Base-by-base conservation (phyloP, 352 stramenopile genomes). In the Paralagenidium karlingii region DNA sequence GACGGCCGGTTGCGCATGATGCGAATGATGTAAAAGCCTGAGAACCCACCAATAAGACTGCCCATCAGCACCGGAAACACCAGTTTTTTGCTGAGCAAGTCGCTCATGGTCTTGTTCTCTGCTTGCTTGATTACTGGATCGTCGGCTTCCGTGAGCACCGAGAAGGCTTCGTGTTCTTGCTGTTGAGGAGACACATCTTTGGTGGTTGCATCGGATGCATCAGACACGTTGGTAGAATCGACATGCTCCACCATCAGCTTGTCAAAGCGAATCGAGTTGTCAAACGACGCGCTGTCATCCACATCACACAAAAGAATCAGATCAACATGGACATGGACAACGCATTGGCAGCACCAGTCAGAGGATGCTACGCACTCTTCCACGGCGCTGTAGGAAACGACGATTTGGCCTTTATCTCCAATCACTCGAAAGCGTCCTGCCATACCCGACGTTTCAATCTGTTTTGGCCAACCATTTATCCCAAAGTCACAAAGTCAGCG, bases 1-100 rank as follows among this genome's bases (percentile, higher is more conserved):
- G 75, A 80, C 38, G 73, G 64, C 34, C 68, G 66, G 47, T 83
- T 83, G 43, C 67, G 73, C 27, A 86, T 44, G 40, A 86, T 82
- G 18, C 73, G 73, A 40, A 86, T 81, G 18, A 74, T 47, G 25
- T 82, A 68, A 53, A 83, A 86, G 22, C 68, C 77, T 16, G 63
- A 58, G 12, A 86, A 43, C 19, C 73, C 69, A 13, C 73, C 73
- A 33, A 86, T 65, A 7, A 86, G 24, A 2, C 82, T 64, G 37
- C 73, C 73, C 19, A 55, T 45, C 15, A 83, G 57, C 3, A 78
- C 53, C 55, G 56, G 9, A 5, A 8, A 26, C 9, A 26, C 71
- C 39, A 82, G 63, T 42, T 83, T 83, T 46, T 82, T 78, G 51
- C 69, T 60, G 19, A 82, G 49, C 9, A 68, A 65, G 43, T 77